Conservation (phyloP, 768 basidiomycete genomes). For the Infundibulicybe gibba region DNA sequence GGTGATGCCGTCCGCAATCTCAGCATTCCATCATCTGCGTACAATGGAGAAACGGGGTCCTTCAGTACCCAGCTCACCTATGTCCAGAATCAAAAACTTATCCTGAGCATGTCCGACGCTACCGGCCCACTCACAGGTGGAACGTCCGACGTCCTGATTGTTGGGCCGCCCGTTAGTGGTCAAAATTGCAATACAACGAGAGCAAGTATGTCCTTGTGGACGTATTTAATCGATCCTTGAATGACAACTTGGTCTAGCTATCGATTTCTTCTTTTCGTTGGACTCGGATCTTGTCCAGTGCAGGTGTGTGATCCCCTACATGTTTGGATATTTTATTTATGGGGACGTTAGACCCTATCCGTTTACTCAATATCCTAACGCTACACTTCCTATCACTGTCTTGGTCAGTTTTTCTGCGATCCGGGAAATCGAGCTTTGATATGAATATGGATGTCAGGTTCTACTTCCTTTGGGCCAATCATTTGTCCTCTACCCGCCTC, state of each 20-base stretch:
- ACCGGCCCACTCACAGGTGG: conserved; percentile 70
- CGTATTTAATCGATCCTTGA: not conserved
- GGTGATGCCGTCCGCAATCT: conserved; percentile 33
- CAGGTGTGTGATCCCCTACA: conserved; percentile 14
- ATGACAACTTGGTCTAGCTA: conserved; percentile 7
- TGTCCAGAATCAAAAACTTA: conserved; percentile 30
- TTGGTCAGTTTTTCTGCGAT: conserved; percentile 29
- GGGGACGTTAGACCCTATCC: conserved; percentile 34
- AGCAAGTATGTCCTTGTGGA: conserved; percentile 26
- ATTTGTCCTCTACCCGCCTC: conserved; percentile 39
- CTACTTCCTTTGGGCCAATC: conserved; percentile 60
- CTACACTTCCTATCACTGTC: conserved; percentile 54
- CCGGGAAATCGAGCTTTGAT: conserved; percentile 8
- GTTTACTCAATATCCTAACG: conserved; percentile 41
- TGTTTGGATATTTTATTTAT: not conserved
- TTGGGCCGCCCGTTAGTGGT: conserved; percentile 42
- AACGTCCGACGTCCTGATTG: conserved; percentile 42
- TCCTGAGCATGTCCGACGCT: conserved; percentile 70
- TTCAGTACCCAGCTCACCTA: conserved; percentile 46
- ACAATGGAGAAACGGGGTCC: conserved; percentile 48
- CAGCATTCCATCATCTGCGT: conserved; percentile 52
- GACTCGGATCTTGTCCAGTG: conserved; percentile 20
- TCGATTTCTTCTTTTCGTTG: conserved; percentile 23
- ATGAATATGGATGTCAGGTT: conserved; percentile 31
- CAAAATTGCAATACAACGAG: conserved; percentile 44